These are phyloP conservation scores for Candida takata DNA, from an alignment of 805 yeast species.

Conservation along the genomic window DNA sequence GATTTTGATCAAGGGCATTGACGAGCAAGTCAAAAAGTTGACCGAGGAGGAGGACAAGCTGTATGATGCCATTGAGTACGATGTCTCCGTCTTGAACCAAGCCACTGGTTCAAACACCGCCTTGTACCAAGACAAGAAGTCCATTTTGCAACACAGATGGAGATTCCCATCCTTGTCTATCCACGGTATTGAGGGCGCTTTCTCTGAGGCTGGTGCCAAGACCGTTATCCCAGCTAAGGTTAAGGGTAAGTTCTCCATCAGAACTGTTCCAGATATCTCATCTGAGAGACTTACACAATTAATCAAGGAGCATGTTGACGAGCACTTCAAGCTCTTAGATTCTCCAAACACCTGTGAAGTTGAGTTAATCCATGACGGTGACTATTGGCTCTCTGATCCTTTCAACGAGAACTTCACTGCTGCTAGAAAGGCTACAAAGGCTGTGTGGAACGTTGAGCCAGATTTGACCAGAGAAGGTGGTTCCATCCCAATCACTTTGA, in stretches of 20 bases:
- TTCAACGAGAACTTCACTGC: constrained; percentile 89
- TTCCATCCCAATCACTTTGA: constrained; percentile 92
- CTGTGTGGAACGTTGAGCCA: constrained; percentile 92
- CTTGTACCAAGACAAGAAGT: constrained; percentile 68
- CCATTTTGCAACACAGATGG: constrained; percentile 97
- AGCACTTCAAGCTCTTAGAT: constrained; percentile 54
- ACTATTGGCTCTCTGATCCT: constrained; percentile 94
- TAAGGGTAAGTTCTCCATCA: constrained; percentile 87
- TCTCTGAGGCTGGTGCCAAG: constrained; percentile 91
- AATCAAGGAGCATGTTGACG: constrained; percentile 65
- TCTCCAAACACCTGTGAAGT: constrained; percentile 72
- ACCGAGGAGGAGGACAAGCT: constrained; percentile 71
- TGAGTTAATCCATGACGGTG: constrained; percentile 89
- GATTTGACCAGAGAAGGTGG: constrained; percentile 99
- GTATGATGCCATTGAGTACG: constrained; percentile 82
- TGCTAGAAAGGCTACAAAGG: constrained; percentile 88
- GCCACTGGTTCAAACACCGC: constrained; percentile 88
- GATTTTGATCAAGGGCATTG: constrained; percentile 80
- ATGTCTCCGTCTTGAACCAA: constrained; percentile 73
- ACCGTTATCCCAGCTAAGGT: constrained; percentile 97
- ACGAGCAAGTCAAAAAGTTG: constrained; percentile 92
- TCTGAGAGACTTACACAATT: constrained; percentile 69
- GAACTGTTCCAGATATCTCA: constrained; percentile 95
- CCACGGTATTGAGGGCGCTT: constrained; percentile 98
- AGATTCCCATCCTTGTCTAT: constrained; percentile 93